A percentile compares a stretch with the other conserved stretches of the same genome.
These are phyloP conservation scores for Paramyrothecium sp. DNA, from an alignment of 2,329 filamentous ascomycete species.

Conservation along the genomic window DNA sequence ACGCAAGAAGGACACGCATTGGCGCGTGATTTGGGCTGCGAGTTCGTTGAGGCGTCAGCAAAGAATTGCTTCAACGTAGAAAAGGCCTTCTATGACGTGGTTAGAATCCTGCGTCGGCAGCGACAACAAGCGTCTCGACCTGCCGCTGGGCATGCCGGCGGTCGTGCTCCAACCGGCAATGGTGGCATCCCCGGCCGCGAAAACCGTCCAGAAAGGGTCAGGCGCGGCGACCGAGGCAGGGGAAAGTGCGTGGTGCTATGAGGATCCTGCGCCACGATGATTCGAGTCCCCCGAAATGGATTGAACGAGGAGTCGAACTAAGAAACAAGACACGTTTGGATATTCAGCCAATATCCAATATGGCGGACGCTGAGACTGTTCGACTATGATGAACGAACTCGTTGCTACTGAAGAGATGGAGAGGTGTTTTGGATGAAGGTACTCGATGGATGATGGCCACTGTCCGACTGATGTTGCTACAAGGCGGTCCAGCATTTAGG, in stretches of 20 bases:
- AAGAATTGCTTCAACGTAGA: constrained; percentile 99
- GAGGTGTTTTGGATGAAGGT: constrained; percentile 18
- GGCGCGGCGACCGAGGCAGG: constrained; percentile 34
- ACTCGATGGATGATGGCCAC: constrained; percentile 13
- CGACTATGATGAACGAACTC: background rate
- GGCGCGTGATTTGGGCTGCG: constrained; percentile 88
- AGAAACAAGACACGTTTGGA: background rate
- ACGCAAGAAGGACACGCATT: constrained; percentile 93
- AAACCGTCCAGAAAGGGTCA: constrained; percentile 15
- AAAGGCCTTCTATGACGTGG: constrained; percentile 98
- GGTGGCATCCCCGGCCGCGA: constrained; percentile 31
- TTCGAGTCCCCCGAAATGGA: background rate
- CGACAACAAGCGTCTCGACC: constrained; percentile 56
- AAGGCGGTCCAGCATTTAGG: constrained; percentile 30
- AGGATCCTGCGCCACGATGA: constrained; percentile 13
- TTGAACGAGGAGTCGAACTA: background rate
- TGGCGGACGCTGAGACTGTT: background rate
- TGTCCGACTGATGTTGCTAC: constrained; percentile 22
- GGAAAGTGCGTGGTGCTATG: constrained; percentile 39
- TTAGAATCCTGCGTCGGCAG: constrained; percentile 83
- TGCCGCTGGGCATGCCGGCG: constrained; percentile 24
- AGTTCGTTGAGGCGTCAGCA: constrained; percentile 94
- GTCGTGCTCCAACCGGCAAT: constrained; percentile 37
- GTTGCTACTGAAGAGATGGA: background rate
- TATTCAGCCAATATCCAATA: no score